Conservation (phyloP, 2,329 filamentous ascomycete genomes). For the Zasmidium cellare region DNA sequence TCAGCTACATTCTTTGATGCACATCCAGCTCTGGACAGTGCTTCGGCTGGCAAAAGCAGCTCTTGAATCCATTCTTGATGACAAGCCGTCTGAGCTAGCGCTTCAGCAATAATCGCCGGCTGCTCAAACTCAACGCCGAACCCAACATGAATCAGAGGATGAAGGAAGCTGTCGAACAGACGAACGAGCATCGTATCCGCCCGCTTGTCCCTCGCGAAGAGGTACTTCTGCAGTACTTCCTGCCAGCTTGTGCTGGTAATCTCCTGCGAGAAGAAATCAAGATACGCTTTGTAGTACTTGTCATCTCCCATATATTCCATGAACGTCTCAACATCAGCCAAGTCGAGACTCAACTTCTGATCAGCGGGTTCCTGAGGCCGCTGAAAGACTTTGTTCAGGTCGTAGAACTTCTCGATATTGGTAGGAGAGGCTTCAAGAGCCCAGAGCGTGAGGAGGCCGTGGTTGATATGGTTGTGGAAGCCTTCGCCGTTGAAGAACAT, state of each 20-base stretch:
- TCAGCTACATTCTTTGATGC: conserved; percentile 50
- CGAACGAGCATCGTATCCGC: conserved; percentile 70
- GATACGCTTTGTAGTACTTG: conserved; percentile 65
- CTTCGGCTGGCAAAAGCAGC: conserved; percentile 58
- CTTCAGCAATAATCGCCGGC: conserved; percentile 78
- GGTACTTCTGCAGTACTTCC: conserved; percentile 61
- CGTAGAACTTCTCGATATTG: conserved; percentile 65
- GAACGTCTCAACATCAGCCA: conserved; percentile 60
- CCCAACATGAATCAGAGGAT: conserved; percentile 79
- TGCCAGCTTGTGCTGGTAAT: conserved; percentile 66
- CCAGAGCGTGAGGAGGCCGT: conserved; percentile 75
- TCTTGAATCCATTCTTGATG: conserved; percentile 59
- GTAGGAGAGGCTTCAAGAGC: conserved; percentile 67
- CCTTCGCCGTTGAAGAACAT: conserved; percentile 75
- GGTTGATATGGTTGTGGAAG: conserved; percentile 81
- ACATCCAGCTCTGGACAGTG: conserved; percentile 38
- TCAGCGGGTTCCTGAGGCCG: conserved; percentile 47
- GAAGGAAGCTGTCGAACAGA: conserved; percentile 70
- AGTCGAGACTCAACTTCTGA: conserved; percentile 57
- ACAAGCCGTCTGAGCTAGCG: conserved; percentile 72
- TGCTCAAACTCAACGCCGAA: conserved; percentile 83
- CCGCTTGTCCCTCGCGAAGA: conserved; percentile 66
- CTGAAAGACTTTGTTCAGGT: conserved; percentile 68
- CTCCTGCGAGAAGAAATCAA: conserved; percentile 73
- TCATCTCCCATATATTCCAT: conserved; percentile 63